A percentile compares a stretch with the other conserved stretches of the same genome.
Conservation (phyloP, 1,284 basidiomycete species). For the Lentinula novae-zelandiae region DNA sequence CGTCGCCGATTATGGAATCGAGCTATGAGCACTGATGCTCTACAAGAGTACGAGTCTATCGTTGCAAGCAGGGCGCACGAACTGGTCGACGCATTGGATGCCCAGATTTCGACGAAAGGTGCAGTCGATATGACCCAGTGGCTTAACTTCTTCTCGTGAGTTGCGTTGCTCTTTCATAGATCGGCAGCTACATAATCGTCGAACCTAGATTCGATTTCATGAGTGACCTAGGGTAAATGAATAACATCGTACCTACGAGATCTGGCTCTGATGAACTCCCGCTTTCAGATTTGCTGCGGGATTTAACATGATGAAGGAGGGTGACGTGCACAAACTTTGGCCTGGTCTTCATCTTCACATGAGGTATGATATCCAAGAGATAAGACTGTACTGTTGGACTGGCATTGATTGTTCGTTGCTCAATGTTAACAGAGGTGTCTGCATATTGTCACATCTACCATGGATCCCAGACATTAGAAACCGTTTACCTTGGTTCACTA, state of each 20-base stretch:
- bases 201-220: slow-evolving; percentile 53
- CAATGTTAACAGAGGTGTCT: slow-evolving; percentile 15
- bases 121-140: slow-evolving; percentile 39
- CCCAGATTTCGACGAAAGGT: slow-evolving; percentile 22
- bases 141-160: slow-evolving; percentile 52
- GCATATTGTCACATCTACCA: slow-evolving; percentile 12
- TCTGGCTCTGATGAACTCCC: slow-evolving; percentile 6
- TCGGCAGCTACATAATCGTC: slow-evolving; percentile 7
- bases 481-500: slow-evolving; percentile 6
- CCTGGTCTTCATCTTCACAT: slow-evolving; percentile 32
- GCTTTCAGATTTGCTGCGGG: slow-evolving; percentile 36
- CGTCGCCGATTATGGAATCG: slow-evolving; percentile 51
- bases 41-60: slow-evolving; percentile 47
- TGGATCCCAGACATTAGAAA: slow-evolving; percentile 8
- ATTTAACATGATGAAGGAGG: slow-evolving; percentile 37
- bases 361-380: slow-evolving; percentile 26
- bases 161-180: neutral
- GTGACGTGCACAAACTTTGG: slow-evolving; percentile 32
- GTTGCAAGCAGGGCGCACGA: slow-evolving; percentile 34
- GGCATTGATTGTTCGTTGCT: slow-evolving; percentile 22
- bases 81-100: slow-evolving; percentile 33
- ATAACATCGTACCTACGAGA: neutral
- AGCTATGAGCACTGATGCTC: slow-evolving; percentile 40
- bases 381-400: neutral
- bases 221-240: slow-evolving; percentile 56